These are phyloP conservation scores for Leccinum olivaceopallidum DNA, from an alignment of 768 basidiomycete species.

Conservation along the genomic window DNA sequence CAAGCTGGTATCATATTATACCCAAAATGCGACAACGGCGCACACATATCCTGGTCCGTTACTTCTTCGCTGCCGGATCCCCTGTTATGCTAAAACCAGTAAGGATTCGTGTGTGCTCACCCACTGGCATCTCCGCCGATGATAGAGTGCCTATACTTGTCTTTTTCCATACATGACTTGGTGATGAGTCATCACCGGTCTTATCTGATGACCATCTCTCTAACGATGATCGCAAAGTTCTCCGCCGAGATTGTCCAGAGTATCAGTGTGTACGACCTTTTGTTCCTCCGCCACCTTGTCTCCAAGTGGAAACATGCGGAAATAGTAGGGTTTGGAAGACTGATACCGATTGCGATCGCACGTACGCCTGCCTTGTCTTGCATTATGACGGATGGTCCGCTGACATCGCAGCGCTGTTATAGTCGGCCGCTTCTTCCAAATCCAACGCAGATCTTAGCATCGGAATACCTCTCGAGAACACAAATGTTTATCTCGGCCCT, in stretches of 20 bases:
- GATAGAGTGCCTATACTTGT: conserved; percentile 53
- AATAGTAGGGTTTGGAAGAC: conserved; percentile 31
- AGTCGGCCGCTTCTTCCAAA: conserved; percentile 18
- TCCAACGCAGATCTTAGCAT: conserved; percentile 29
- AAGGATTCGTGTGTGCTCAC: conserved; percentile 30
- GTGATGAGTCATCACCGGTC: conserved; percentile 43
- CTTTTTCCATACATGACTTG: conserved; percentile 53
- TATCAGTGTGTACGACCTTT: conserved; percentile 45
- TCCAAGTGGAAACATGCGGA: conserved; percentile 30
- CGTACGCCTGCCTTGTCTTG: conserved; percentile 24
- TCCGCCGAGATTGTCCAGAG: conserved; percentile 32
- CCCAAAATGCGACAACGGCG: conserved; percentile 8
- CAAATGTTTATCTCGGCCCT: conserved; percentile 66
- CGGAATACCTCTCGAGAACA: conserved; percentile 52
- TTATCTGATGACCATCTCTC: conserved; percentile 36
- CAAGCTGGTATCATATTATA: conserved; percentile 23
- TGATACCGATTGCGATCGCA: conserved; percentile 25
- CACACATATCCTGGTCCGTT: conserved; percentile 14
- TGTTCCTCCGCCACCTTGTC: conserved; percentile 46
- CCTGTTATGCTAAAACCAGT: conserved; percentile 14
- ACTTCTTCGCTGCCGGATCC: conserved; percentile 3
- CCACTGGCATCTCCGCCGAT: conserved; percentile 50
- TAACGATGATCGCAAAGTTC: conserved; percentile 41
- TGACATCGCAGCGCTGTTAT: conserved; percentile 5
- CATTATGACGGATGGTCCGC: neutral